A percentile compares a stretch with the other conserved stretches of the same genome.
These are phyloP conservation scores for Talaromyces nanjingensis DNA, from an alignment of 495 filamentous ascomycete genomes.

Conservation along the genomic window DNA sequence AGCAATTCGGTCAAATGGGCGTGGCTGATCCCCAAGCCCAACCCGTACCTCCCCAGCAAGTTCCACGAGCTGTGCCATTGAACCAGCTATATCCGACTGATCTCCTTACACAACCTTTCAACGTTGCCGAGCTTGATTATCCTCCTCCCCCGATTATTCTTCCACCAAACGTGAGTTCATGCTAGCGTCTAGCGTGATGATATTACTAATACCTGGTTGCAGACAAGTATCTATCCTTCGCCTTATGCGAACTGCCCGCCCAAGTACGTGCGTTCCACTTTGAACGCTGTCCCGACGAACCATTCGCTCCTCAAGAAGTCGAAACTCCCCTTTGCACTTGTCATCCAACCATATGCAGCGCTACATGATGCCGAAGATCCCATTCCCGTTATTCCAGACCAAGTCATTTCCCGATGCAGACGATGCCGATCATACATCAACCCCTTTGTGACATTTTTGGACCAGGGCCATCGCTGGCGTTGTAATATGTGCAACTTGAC, in stretches of 20 bases:
- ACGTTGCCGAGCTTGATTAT: constrained; percentile 84
- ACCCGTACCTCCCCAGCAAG: constrained; percentile 43
- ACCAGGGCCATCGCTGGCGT: constrained; percentile 95
- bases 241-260: constrained; percentile 87
- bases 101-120: constrained; percentile 84
- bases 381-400: constrained; percentile 88
- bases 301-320: constrained; percentile 92
- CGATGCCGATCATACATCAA: constrained; percentile 97
- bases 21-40: constrained; percentile 53
- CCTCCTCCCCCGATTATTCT: constrained; percentile 88
- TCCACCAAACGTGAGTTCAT: constrained; percentile 73
- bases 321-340: constrained; percentile 86
- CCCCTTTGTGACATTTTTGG: constrained; percentile 90
- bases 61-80: constrained; percentile 50
- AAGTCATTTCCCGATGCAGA: constrained; percentile 93
- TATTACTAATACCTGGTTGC: constrained; percentile 22
- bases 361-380: constrained; percentile 88
- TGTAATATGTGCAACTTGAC: constrained; percentile 99
- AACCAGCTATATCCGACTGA: constrained; percentile 92
- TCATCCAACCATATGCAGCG: constrained; percentile 91
- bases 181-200: background rate
- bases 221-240: constrained; percentile 90
- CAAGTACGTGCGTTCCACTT: constrained; percentile 91
- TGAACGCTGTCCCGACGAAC: constrained; percentile 89
- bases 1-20: constrained; percentile 77